Conservation (phyloP, 2,329 filamentous ascomycete species). For the Fusarium miscanthi region DNA sequence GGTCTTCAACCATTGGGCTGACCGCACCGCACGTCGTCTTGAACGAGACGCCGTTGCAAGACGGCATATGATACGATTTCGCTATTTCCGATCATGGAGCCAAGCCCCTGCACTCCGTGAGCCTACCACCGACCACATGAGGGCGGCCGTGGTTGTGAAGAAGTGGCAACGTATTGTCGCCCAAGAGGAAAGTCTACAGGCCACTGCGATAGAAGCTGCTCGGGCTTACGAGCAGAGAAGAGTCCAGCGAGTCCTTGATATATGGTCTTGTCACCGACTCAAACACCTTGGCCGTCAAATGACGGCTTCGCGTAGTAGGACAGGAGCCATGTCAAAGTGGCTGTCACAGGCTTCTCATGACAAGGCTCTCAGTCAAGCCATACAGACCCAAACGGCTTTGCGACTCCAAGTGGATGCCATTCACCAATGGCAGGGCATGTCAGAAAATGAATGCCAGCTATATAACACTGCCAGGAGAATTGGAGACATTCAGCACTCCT, state of each 20-base stretch:
- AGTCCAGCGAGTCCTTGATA: slow-evolving; percentile 37
- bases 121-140: slow-evolving; percentile 48
- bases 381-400: slow-evolving; percentile 25
- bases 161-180: slow-evolving; percentile 49
- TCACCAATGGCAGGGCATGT: slow-evolving; percentile 39
- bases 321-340: slow-evolving; percentile 42
- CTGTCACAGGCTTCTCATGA: slow-evolving; percentile 21
- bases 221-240: slow-evolving; percentile 36
- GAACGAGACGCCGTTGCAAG: slow-evolving; percentile 75
- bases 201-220: slow-evolving; percentile 40
- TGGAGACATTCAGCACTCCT: slow-evolving; percentile 37
- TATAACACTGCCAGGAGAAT: slow-evolving; percentile 26
- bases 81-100: slow-evolving; percentile 53
- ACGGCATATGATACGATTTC: slow-evolving; percentile 73
- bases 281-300: slow-evolving; percentile 37
- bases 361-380: slow-evolving; percentile 29
- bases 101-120: slow-evolving; percentile 48
- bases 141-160: slow-evolving; percentile 45
- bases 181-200: slow-evolving; percentile 45
- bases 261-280: slow-evolving; percentile 46
- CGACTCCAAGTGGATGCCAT: slow-evolving; percentile 30
- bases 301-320: slow-evolving; percentile 27
- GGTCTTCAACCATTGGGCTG: slow-evolving; percentile 67
- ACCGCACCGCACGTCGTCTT: slow-evolving; percentile 71
- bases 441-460: slow-evolving; percentile 12